A percentile compares a stretch with the other conserved stretches of the same genome.
Conservation (phyloP, 2,329 filamentous ascomycete genomes). For the Trichoderma simmonsii region DNA sequence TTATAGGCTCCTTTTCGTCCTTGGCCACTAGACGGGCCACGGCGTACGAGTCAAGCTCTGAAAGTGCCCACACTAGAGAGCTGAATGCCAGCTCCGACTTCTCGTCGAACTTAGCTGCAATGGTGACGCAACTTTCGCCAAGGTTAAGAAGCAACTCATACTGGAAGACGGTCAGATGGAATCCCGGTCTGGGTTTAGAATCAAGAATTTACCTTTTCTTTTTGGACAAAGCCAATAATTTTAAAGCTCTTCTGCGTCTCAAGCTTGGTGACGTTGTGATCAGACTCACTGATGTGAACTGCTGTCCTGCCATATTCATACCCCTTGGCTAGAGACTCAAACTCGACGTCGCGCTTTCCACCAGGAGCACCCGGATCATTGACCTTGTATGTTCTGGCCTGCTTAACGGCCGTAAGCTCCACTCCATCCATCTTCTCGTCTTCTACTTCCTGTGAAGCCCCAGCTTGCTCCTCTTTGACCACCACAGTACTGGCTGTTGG, state of each 20-base stretch:
- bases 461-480: constrained; percentile 46
- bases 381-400: constrained; percentile 75
- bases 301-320: constrained; percentile 92
- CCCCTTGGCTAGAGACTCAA: constrained; percentile 83
- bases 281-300: constrained; percentile 82
- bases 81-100: constrained; percentile 81
- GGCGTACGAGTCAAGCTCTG: constrained; percentile 80
- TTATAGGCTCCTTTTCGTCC: constrained; percentile 71
- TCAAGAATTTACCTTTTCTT: constrained; percentile 54
- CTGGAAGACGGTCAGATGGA: constrained; percentile 37
- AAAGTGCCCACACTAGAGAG: constrained; percentile 82
- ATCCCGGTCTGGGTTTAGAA: background rate
- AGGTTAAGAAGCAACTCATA: constrained; percentile 84
- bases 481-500: constrained; percentile 77
- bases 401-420: constrained; percentile 69
- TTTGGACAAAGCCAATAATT: constrained; percentile 81
- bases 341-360: constrained; percentile 76
- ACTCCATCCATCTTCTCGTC: constrained; percentile 48
- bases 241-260: constrained; percentile 73
- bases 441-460: constrained; percentile 49
- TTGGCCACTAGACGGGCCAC: constrained; percentile 83
- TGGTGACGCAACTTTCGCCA: constrained; percentile 73
- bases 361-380: constrained; percentile 70
- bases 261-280: constrained; percentile 84
- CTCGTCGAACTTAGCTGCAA: constrained; percentile 75